Conservation (phyloP, 768 basidiomycete species). For the Xerocomellus amylosporus region DNA sequence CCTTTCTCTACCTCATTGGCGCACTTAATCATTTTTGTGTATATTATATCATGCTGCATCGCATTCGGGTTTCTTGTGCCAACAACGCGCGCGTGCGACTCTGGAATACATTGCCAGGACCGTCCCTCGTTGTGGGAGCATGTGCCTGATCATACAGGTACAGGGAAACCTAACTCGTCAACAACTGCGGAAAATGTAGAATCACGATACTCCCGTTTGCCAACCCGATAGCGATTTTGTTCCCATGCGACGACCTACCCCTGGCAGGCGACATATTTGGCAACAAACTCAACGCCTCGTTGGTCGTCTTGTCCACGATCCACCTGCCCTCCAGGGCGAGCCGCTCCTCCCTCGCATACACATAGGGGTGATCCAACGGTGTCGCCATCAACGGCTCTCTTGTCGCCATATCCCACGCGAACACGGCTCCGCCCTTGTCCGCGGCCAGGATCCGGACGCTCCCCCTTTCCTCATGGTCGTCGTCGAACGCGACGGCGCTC, state of each 20-base stretch:
- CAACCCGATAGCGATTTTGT: slow-evolving; percentile 26
- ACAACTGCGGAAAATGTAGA: slow-evolving; percentile 20
- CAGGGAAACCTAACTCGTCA: not conserved
- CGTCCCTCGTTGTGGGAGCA: too few relatives aligned
- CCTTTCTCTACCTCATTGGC: not conserved
- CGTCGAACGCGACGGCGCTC: slow-evolving; percentile 24
- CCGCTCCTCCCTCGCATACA: slow-evolving; percentile 3
- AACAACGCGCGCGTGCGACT: too few relatives aligned
- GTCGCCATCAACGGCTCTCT: slow-evolving; percentile 16
- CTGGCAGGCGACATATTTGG: slow-evolving; percentile 31
- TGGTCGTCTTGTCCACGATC: slow-evolving; percentile 23
- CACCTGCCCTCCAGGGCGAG: slow-evolving; percentile 23
- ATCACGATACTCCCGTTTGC: slow-evolving; percentile 31
- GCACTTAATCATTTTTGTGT: too few relatives aligned
- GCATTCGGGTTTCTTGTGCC: too few relatives aligned
- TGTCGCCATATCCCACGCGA: slow-evolving; percentile 28
- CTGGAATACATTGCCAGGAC: not conserved
- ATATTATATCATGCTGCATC: too few relatives aligned
- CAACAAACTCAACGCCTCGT: slow-evolving; percentile 16
- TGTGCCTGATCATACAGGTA: not conserved
- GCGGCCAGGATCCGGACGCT: slow-evolving; percentile 21
- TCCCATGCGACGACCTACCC: slow-evolving; percentile 20
- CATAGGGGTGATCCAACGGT: slow-evolving; percentile 18
- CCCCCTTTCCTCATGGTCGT: not conserved
- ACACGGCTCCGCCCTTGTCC: slow-evolving; percentile 23